Percentiles rank a stretch among this genome's conserved stretches.
Evolutionary conservation across 306 rosid genomes (phyloP).

Genomic region (Ziziphus jujuba): DNA sequence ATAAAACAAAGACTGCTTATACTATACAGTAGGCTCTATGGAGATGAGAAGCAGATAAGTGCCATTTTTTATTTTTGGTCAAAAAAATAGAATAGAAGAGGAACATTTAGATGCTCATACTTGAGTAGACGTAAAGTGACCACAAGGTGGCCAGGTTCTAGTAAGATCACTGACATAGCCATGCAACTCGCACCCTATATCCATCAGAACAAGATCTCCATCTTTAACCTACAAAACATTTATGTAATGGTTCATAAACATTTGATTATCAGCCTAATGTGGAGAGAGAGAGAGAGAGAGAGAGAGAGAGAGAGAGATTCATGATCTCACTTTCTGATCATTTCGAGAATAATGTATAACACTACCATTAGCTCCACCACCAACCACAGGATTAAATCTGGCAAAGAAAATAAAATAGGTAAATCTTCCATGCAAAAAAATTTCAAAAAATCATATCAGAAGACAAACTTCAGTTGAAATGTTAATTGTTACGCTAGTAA

Average conservation of each 20-base stretch:
- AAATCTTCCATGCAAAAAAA: conserved; percentile 8
- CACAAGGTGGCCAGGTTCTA: conserved; percentile 96
- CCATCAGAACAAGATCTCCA: conserved; percentile 95
- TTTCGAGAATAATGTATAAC: conserved; percentile 89
- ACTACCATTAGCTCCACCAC: conserved; percentile 91
- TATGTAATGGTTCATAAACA: conserved; percentile 13
- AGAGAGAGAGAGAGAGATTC: background rate
- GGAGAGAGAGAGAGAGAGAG: background rate
- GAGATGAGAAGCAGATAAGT: background rate
- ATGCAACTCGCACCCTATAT: conserved; percentile 90
- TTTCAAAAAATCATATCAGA: background rate
- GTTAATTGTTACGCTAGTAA: background rate
- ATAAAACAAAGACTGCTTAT: too few species aligned
- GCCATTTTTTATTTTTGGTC: background rate
- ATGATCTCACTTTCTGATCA: conserved; percentile 74
- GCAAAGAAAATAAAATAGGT: conserved; percentile 18
- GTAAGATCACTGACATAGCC: conserved; percentile 95
- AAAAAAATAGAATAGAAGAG: conserved; percentile 12
- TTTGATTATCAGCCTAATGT: background rate
- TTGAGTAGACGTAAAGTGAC: conserved; percentile 79
- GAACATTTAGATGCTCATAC: conserved; percentile 35
- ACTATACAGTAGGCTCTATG: too few species aligned
- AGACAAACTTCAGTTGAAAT: conserved; percentile 2
- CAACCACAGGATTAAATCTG: conserved; percentile 96
- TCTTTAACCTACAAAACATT: conserved; percentile 62